Evolutionary conservation across 768 basidiomycete species (phyloP).

Genomic region (Trametes villosa): DNA sequence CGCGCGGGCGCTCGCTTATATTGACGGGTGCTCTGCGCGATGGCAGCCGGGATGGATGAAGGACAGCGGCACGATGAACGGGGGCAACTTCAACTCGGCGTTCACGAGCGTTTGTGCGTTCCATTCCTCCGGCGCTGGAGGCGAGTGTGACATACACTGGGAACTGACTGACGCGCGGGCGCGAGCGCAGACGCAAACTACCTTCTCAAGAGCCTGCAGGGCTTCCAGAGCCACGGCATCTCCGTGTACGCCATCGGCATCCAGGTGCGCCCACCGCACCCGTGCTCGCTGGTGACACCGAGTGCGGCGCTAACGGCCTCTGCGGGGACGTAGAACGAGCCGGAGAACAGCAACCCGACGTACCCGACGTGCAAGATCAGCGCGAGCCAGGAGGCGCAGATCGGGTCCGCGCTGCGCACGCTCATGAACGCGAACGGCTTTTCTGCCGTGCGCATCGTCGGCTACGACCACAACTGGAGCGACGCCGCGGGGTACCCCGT

Average conservation of each 20-base stretch:
- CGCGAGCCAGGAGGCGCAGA: conserved; percentile 58
- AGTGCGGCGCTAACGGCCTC: neutral
- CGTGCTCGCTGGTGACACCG: neutral
- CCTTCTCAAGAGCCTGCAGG: conserved; percentile 72
- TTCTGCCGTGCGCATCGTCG: conserved; percentile 61
- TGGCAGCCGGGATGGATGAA: conserved; percentile 84
- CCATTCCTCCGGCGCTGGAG: too few species aligned
- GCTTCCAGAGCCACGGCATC: conserved; percentile 65
- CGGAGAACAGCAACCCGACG: conserved; percentile 60
- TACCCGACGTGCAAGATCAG: conserved; percentile 70
- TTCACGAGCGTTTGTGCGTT: conserved; percentile 54
- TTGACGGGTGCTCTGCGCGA: neutral
- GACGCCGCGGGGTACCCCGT: conserved; percentile 68
- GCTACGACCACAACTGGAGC: conserved; percentile 78
- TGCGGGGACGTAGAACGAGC: conserved; percentile 50
- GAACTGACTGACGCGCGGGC: neutral
- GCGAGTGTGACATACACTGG: too few species aligned
- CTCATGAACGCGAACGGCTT: conserved; percentile 69
- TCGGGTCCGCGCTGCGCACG: conserved; percentile 59
- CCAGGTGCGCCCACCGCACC: conserved; percentile 38
- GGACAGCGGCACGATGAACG: conserved; percentile 64
- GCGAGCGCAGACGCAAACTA: conserved; percentile 63
- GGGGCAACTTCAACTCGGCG: conserved; percentile 58
- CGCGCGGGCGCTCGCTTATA: neutral
- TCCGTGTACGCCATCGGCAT: conserved; percentile 65